Conservation (phyloP, 768 basidiomycete genomes). For the Tricholoma bakamatsutake region DNA sequence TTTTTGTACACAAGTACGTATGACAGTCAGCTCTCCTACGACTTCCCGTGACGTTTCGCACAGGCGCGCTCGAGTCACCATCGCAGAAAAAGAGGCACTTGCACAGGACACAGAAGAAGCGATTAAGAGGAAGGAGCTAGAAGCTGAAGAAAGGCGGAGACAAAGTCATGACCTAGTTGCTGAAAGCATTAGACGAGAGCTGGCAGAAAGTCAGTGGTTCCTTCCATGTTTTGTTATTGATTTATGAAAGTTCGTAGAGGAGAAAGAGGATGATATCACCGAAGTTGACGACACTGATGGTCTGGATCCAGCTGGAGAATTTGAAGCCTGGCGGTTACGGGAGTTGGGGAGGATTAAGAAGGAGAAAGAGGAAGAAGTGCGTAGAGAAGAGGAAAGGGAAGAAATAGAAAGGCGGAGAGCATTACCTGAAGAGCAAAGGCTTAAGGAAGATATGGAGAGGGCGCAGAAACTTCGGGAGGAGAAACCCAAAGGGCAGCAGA, state of each 20-base stretch:
- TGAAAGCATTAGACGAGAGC: conserved; percentile 86
- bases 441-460: conserved; percentile 87
- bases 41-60: conserved; percentile 1
- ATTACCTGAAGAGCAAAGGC: conserved; percentile 86
- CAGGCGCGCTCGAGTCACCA: conserved; percentile 73
- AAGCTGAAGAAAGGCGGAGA: conserved; percentile 77
- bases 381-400: conserved; percentile 77
- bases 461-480: conserved; percentile 79
- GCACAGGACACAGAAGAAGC: conserved; percentile 74
- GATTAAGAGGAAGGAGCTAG: conserved; percentile 58
- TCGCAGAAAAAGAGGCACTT: conserved; percentile 62
- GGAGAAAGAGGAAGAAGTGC: conserved; percentile 86
- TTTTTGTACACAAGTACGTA: conserved; percentile 90
- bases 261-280: conserved; percentile 75
- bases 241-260: conserved; percentile 49
- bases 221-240: neutral
- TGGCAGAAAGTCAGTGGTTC: conserved; percentile 75
- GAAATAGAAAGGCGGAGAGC: conserved; percentile 90
- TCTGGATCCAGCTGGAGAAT: conserved; percentile 81
- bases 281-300: conserved; percentile 97
- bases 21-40: neutral
- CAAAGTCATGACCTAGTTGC: conserved; percentile 92
- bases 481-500: conserved; percentile 87
- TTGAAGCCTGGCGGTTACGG: conserved; percentile 93
- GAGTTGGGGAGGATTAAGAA: conserved; percentile 91